Evolutionary conservation across 805 yeast species (phyloP).

Genomic region (Ogataea nonfermentans): DNA sequence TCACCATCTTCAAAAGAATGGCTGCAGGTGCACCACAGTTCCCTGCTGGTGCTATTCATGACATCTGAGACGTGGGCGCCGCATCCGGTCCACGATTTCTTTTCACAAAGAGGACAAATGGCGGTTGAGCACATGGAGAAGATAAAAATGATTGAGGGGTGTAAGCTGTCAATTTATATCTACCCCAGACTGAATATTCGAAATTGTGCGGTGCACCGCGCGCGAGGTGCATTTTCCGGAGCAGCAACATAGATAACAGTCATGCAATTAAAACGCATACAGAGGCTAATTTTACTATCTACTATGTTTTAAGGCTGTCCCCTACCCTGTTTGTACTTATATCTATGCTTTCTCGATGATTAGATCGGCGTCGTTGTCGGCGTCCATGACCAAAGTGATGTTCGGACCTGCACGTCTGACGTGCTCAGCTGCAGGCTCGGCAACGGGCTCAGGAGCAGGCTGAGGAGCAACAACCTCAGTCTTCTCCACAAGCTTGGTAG

Average conservation of each 20-base stretch:
- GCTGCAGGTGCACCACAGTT: slow-evolving; percentile 55
- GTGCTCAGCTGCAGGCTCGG: slow-evolving; percentile 5
- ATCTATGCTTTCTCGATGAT: slow-evolving; percentile 30
- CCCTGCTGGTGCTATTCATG: slow-evolving; percentile 50
- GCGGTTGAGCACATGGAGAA: slow-evolving; percentile 36
- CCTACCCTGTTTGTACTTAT: slow-evolving; percentile 8
- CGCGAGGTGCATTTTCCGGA: slow-evolving; percentile 6
- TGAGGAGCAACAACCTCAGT: no score
- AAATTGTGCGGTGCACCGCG: slow-evolving; percentile 11
- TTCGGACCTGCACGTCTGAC: slow-evolving; percentile 19
- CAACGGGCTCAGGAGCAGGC: slow-evolving; percentile 10
- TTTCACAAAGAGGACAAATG: slow-evolving; percentile 41
- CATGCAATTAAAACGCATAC: slow-evolving; percentile 6
- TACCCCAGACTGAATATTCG: slow-evolving; percentile 8
- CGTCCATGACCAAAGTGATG: slow-evolving; percentile 30
- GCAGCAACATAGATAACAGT: slow-evolving; percentile 9
- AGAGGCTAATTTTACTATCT: background rate
- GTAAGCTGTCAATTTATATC: slow-evolving; percentile 3
- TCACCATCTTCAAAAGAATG: slow-evolving; percentile 40
- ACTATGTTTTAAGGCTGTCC: slow-evolving; percentile 9
- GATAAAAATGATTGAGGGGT: background rate
- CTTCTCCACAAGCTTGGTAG: slow-evolving; percentile 34
- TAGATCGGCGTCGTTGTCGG: slow-evolving; percentile 32
- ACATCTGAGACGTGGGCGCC: slow-evolving; percentile 53
- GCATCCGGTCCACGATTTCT: slow-evolving; percentile 66